Evolutionary conservation across 192 early-diverging fungal species (phyloP), one percentile per base, ranked within the genome.

Genomic region (Allomyces macrogynus): DNA sequence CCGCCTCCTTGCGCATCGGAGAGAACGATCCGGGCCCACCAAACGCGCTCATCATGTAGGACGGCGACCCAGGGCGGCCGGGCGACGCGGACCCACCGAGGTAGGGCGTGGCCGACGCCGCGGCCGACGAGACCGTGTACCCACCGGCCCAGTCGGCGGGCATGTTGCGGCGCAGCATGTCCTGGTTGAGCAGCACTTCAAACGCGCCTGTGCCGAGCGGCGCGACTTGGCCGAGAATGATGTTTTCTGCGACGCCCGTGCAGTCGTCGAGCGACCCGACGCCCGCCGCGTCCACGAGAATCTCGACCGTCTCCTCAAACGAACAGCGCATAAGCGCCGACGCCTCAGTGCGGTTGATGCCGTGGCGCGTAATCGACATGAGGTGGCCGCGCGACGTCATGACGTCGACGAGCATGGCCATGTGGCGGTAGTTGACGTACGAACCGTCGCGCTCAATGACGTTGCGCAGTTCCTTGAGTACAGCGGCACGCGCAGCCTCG

Each of bases 301-400:
- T 86, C 77, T 99, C 95, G 0, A 99, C 95, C 0, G 95, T 97
- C 77, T 99, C 95, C 77, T 99, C 95, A 64, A 99, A 99, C 11
- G 95, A 93, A 65, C 88, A 89, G 44, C 93, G 84, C 80, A 94
- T 91, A 61, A 99, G 75, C 11, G 89, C 92, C 61, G 92, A 92
- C 1, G 92, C 88, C 68, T 94, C 92, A 20, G 92, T 86, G 49
- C 93, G 83, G 74, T 95, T 99, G 73, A 99, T 99, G 72, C 95
- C 95, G 68, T 97, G 93, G 62, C 95, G 88, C 3, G 93, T 93
- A 70, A 99, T 99, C 24, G 95, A 89, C 83, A 94, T 97, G 68
- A 99, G 72, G 61, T 82, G 77, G 62, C 95, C 95, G 24, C 88
- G 82, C 42, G 90, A 84, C 10, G 92, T 95, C 95, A 99, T 99